Evolutionary conservation across 305 asterid genomes (phyloP), one percentile per base, ranked within the genome.

Genomic region (Lippia alba): DNA sequence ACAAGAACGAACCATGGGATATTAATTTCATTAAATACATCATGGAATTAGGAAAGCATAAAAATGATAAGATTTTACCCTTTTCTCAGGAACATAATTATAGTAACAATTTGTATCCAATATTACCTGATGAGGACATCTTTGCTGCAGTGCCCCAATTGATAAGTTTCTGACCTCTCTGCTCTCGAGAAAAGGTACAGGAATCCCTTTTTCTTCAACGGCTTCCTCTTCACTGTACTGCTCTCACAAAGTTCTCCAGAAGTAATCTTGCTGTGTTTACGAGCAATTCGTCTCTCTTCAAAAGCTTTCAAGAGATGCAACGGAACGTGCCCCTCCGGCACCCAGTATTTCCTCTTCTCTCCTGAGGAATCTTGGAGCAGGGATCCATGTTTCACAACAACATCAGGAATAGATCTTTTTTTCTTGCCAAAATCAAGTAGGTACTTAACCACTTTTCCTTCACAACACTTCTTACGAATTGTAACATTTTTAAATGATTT

Each of bases 361-460:
- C 76, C 83, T 14, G 88, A 80, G 30, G 88, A 73, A 59, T 89
- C 97, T 80, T 86, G 93, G 67, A 83, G 78, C 79, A 49, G 69
- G 58, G 90, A 72, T 49, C 97, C 99, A 74, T 85, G 85, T 79
- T 58, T 89, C 69, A 82, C 69, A 72, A 94, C 96, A 75, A 88
- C 69, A 67, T 91, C 95, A 24, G 99, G 99, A 67, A 94, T 85
- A 84, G 80, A 83, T 82, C 99, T 81, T 81, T 94, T 81, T 81
- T 94, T 85, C 79, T 91, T 94, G 57, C 99, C 99, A 78, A 94
- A 94, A 85, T 94, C 99, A 69, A 94, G 86, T 70, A 94, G 99
- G 83, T 91, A 94, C 78, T 76, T 91, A 67, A 80, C 81, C 14
- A 69, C 59, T 17, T 85, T 64, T 70, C 93, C 94, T 74, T 86